Conservation (phyloP, 1,284 basidiomycete genomes). For the Pulveroboletus sp. region DNA sequence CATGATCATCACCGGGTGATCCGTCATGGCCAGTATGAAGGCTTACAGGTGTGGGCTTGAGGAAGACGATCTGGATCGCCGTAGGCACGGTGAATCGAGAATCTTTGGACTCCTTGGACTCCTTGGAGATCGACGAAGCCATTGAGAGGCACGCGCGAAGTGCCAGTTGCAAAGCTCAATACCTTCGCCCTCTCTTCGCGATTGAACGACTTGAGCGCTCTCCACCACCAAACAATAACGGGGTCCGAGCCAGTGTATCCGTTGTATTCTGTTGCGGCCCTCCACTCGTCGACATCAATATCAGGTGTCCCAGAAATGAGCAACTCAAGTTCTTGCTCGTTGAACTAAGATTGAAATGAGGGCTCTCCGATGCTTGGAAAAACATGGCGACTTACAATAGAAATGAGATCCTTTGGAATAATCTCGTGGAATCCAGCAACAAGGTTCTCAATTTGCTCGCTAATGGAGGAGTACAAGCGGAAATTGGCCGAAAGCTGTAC, state of each 20-base stretch:
- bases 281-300: conserved; percentile 98
- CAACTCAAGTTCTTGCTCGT: conserved; percentile 97
- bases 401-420: conserved; percentile 83
- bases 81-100: conserved; percentile 94
- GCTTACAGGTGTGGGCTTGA: conserved; percentile 87
- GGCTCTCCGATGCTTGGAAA: background rate
- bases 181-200: conserved; percentile 96
- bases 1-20: conserved; percentile 8
- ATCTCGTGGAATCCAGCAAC: conserved; percentile 95
- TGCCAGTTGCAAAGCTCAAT: conserved; percentile 94
- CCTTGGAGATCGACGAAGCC: conserved; percentile 94
- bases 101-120: conserved; percentile 91
- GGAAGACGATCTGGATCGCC: conserved; percentile 85
- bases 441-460: conserved; percentile 93
- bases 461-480: conserved; percentile 91
- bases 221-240: conserved; percentile 99
- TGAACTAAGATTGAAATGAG: conserved; percentile 65
- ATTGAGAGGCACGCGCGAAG: conserved; percentile 91
- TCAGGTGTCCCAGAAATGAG: conserved; percentile 98
- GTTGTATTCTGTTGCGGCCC: conserved; percentile 91
- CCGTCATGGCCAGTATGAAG: conserved; percentile 8
- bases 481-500: conserved; percentile 92
- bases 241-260: conserved; percentile 87
- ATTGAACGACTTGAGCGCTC: conserved; percentile 95
- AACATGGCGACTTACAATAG: conserved; percentile 56